Base-by-base conservation (phyloP, 2,329 filamentous ascomycete genomes). In the Cyclaneusma minus region DNA sequence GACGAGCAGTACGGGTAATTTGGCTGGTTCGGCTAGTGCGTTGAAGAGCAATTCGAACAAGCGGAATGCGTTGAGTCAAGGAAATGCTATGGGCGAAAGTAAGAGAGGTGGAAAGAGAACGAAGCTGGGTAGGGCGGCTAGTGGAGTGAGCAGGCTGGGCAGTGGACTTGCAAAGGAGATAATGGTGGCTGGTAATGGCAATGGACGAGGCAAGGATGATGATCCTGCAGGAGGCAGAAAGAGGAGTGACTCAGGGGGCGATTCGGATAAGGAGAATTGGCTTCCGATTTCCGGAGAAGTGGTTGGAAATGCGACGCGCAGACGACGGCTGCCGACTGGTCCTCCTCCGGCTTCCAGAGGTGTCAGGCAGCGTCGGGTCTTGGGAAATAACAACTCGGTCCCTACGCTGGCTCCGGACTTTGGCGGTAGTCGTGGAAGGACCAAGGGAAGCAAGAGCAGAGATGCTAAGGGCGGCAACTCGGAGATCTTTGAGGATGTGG, bases 211-310 rank as follows among this genome's bases (percentile, higher is more conserved):
- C 37, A 31, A 33, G 21, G 36, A 39, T 34, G 56, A 59, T 38
- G 50, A 52, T 19, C 55, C 62, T 40, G 35, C 61, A 13, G 53
- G 58, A 18, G 40, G 36, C 17, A 41, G 52, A 35, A 49, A 49
- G 16, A 24, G 50, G 19, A 50, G 58, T 50, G 40, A 58, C 40
- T 46, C 68, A 10, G 68, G 54, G 48, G 60, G 70, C 25, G 85
- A 93, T 42, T 93, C 83, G 2, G 87, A 95, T 49, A 95, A 95
- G 54, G 87, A 95, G 55, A 95, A 95, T 45, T 91, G 83, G 66
- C 68, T 58, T 43, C 74, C 60, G 2, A n/a, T n/a, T n/a, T n/a
- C n/a, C n/a, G 60, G 58, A 35, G 59, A 60, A 35, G 57, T 60
- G 22, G 57, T 52, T 21, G 58, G 50, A 6, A 56, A 52, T 34